These are phyloP conservation scores for Diaporthe humulicola DNA, from an alignment of 2,329 filamentous ascomycete species.

Conservation along the genomic window DNA sequence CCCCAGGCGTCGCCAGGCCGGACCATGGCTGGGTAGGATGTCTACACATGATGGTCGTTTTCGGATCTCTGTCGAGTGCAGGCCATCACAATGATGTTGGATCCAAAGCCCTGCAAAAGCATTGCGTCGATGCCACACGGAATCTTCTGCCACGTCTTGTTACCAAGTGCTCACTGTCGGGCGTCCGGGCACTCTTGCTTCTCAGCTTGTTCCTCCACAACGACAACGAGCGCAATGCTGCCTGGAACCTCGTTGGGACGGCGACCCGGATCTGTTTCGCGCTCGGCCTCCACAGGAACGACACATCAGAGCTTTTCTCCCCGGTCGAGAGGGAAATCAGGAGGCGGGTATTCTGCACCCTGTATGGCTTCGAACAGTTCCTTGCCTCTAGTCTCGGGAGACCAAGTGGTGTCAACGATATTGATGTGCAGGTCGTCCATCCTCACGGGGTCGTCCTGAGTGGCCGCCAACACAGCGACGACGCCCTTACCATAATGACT, in stretches of 20 bases:
- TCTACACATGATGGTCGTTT: conserved; percentile 22
- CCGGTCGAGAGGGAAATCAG: conserved; percentile 51
- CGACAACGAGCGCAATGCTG: conserved; percentile 54
- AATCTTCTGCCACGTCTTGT: conserved; percentile 47
- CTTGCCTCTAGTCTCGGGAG: conserved; percentile 52
- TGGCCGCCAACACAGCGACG: conserved; percentile 40
- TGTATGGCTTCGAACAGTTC: conserved; percentile 54
- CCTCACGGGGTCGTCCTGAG: conserved; percentile 48
- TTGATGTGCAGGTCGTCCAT: conserved; percentile 51
- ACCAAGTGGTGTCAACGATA: conserved; percentile 51
- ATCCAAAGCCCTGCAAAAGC: conserved; percentile 45
- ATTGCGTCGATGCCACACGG: conserved; percentile 45
- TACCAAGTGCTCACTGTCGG: conserved; percentile 50
- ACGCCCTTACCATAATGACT: conserved; percentile 48
- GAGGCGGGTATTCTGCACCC: conserved; percentile 53
- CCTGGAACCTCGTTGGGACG: conserved; percentile 52
- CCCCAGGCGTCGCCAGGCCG: neutral
- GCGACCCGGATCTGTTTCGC: conserved; percentile 51
- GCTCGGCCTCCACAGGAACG: conserved; percentile 49
- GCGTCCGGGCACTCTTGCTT: conserved; percentile 50
- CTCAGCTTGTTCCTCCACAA: conserved; percentile 53
- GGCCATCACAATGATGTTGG: conserved; percentile 42
- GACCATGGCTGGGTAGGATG: conserved; percentile 22
- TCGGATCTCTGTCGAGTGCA: conserved; percentile 44
- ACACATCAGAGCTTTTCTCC: conserved; percentile 49